These are phyloP conservation scores for Termitomyces sp. DNA, from an alignment of 768 basidiomycete genomes.

Conservation along the genomic window DNA sequence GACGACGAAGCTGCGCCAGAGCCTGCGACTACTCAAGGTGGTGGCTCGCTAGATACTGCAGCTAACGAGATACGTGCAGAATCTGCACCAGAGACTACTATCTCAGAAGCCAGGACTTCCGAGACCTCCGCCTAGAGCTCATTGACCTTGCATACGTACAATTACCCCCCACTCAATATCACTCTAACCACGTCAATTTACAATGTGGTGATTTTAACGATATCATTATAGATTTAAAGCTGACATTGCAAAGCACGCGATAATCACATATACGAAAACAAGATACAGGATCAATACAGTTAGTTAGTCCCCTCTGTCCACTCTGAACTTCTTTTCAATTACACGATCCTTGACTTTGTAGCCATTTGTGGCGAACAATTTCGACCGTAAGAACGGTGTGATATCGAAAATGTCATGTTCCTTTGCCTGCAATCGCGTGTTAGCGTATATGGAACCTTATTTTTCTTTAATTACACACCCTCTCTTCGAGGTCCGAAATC, in stretches of 20 bases:
- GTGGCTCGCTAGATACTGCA: neutral
- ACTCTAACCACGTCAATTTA: neutral
- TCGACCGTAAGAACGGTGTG: slow-evolving; percentile 78
- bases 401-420: slow-evolving; percentile 96
- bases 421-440: slow-evolving; percentile 61
- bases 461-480: slow-evolving; percentile 50
- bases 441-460: neutral
- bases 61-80: neutral
- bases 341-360: slow-evolving; percentile 67
- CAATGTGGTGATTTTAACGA: slow-evolving; percentile 2
- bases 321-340: slow-evolving; percentile 75
- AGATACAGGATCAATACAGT: slow-evolving; percentile 17
- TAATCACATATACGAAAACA: slow-evolving; percentile 17
- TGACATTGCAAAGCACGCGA: neutral
- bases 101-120: neutral
- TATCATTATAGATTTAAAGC: slow-evolving; percentile 12
- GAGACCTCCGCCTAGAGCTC: neutral
- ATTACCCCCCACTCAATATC: slow-evolving; percentile 10
- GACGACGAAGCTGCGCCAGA: slow-evolving; percentile 32
- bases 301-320: slow-evolving; percentile 36
- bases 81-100: neutral
- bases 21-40: slow-evolving; percentile 12
- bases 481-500: slow-evolving; percentile 78
- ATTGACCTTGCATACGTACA: neutral
- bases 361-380: slow-evolving; percentile 84